Evolutionary conservation across 2,329 filamentous ascomycete species (phyloP).

Genomic region (Metarhizium brunneum): DNA sequence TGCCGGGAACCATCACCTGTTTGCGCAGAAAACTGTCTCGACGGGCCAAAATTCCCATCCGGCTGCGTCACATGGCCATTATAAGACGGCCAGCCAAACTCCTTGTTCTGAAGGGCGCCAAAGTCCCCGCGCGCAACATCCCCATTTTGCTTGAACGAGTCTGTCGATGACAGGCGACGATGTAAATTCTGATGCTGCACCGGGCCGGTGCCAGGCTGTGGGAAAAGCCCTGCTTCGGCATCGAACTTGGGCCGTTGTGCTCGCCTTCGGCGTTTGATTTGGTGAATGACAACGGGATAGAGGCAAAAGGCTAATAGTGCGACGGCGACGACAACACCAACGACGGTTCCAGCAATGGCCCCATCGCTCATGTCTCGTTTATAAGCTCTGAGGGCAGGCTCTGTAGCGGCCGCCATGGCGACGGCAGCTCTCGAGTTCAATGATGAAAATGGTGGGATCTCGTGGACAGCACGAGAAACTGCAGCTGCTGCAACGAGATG

Average conservation of each 20-base stretch:
- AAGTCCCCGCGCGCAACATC: slow-evolving; percentile 18
- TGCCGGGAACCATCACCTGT: background rate
- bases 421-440: background rate
- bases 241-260: slow-evolving; percentile 14
- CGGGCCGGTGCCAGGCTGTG: slow-evolving; percentile 7
- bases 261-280: slow-evolving; percentile 19
- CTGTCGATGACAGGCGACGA: slow-evolving; percentile 26
- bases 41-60: background rate
- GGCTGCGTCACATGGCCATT: slow-evolving; percentile 6
- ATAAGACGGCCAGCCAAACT: slow-evolving; percentile 15
- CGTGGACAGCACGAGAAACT: background rate
- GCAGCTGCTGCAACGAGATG: background rate
- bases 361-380: slow-evolving; percentile 24
- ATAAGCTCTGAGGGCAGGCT: slow-evolving; percentile 12
- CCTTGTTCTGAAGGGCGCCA: slow-evolving; percentile 13
- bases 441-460: background rate
- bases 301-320: slow-evolving; percentile 26
- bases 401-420: background rate
- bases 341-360: slow-evolving; percentile 27
- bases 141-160: slow-evolving; percentile 23
- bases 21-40: background rate
- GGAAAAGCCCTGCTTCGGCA: slow-evolving; percentile 19
- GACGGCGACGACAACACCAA: slow-evolving; percentile 25
- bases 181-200: slow-evolving; percentile 12
- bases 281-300: slow-evolving; percentile 28